phyloP scores from a whole-genome alignment of 75 land plant genomes.

The Sequoia sempervirens region DNA sequence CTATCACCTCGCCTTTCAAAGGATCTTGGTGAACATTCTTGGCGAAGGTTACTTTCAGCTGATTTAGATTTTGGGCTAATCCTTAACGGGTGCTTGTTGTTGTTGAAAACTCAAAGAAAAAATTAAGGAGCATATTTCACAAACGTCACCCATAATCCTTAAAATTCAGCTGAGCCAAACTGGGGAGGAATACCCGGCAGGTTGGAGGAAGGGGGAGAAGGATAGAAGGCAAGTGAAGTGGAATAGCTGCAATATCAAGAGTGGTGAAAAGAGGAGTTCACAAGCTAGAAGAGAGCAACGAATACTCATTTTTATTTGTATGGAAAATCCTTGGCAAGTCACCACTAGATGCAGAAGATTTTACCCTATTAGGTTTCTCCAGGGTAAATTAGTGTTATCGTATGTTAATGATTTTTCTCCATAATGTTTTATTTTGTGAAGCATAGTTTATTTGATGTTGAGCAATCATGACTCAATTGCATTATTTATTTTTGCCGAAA shows the following conservation, averaged over 20 bases:
- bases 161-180: background rate
- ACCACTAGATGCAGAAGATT: background rate
- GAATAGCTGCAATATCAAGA: background rate
- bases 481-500: background rate
- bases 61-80: no score
- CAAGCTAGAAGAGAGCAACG: background rate
- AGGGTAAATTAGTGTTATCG: background rate
- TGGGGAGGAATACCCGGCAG: background rate
- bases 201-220: background rate
- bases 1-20: no score
- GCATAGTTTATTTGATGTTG: background rate
- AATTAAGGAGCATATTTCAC: no score
- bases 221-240: background rate
- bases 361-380: background rate
- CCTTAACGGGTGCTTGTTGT: no score
- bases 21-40: no score
- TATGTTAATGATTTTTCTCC: no score
- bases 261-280: background rate
- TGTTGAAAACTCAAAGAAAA: no score
- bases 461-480: background rate
- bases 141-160: background rate
- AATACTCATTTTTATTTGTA: background rate
- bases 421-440: background rate
- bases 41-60: no score
- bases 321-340: background rate